Conservation (phyloP, 2,329 filamentous ascomycete genomes). For the Trichoderma sp. region DNA sequence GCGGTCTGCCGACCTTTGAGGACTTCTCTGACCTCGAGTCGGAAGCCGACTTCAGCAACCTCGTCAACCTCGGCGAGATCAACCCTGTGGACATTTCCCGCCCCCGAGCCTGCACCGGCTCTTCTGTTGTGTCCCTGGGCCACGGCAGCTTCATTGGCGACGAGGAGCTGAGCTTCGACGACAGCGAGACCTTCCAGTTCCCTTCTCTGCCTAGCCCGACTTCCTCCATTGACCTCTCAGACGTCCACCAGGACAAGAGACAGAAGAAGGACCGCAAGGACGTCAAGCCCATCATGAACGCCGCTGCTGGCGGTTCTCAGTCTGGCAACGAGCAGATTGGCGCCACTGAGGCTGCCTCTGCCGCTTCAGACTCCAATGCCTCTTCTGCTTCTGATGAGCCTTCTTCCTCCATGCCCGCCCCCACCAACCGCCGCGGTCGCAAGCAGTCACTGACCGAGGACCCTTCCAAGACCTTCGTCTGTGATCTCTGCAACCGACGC, state of each 20-base stretch:
- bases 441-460: constrained; percentile 99
- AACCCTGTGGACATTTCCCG: constrained; percentile 64
- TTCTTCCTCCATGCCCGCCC: constrained; percentile 48
- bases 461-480: constrained; percentile 97
- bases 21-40: constrained; percentile 87
- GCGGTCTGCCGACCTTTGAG: constrained; percentile 72
- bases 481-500: constrained; percentile 90
- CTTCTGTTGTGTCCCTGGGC: constrained; percentile 64
- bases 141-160: constrained; percentile 76
- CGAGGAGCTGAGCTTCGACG: constrained; percentile 74
- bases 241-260: constrained; percentile 57
- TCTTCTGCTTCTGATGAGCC: constrained; percentile 46
- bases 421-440: constrained; percentile 85
- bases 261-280: constrained; percentile 54
- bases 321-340: constrained; percentile 38
- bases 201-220: constrained; percentile 63
- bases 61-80: constrained; percentile 62
- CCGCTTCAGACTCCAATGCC: constrained; percentile 39
- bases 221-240: constrained; percentile 34
- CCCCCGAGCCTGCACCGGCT: constrained; percentile 66
- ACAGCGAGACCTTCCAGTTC: constrained; percentile 60
- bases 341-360: constrained; percentile 37
- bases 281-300: constrained; percentile 46
- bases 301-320: constrained; percentile 35
- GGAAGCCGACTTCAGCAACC: constrained; percentile 76